Base-by-base conservation (phyloP, 1,139 yeast species). In the Pneumocystis carinii region DNA sequence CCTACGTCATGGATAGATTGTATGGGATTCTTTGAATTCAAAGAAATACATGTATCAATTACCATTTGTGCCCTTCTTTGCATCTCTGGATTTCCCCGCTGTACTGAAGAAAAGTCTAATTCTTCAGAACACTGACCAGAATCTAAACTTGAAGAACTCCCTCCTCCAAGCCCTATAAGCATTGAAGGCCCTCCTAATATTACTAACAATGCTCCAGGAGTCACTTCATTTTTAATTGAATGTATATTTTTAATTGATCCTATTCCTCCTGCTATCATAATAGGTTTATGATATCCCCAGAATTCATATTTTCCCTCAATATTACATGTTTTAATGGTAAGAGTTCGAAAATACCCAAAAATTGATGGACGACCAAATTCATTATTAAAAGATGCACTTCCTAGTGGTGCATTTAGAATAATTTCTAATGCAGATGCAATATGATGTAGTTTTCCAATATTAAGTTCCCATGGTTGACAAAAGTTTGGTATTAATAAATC, bases 11-110 rank as follows among this genome's bases (percentile, higher is more conserved):
- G 99, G 70, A 94, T 87, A 39, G 95, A 89, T 76, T 90, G 95
- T 69, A 94, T 88, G 62, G 97, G 98, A 71, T 85, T 90, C 36
- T 60, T 60, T 15, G 62, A 63, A 63, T 95, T 96, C 65, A 89
- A 79, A 2, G 96, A 84, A 56, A 85, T 85, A 81, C 99, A 94
- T 29, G 95, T 83, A 74, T 92, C 95, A 69, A 94, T 92, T 62
- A 92, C 98, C 81, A 90, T 94, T 76, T 94, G 99, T 42, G 97
- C 97, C 74, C 99, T 86, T 77, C 98, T 87, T 77, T 94, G 97
- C 85, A 94, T 90, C 76, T 94, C 99, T 39, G 99, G 98, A 77
- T 94, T 94, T 65, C 98, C 98, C 78, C 99, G 85, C 79, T 94
- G 99, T 58, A 94, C 99, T 32, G 97, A 90, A 24, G 98, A 98